Base-by-base conservation (phyloP, 2,329 filamentous ascomycete genomes). In the Plenodomus tracheiphilus region DNA sequence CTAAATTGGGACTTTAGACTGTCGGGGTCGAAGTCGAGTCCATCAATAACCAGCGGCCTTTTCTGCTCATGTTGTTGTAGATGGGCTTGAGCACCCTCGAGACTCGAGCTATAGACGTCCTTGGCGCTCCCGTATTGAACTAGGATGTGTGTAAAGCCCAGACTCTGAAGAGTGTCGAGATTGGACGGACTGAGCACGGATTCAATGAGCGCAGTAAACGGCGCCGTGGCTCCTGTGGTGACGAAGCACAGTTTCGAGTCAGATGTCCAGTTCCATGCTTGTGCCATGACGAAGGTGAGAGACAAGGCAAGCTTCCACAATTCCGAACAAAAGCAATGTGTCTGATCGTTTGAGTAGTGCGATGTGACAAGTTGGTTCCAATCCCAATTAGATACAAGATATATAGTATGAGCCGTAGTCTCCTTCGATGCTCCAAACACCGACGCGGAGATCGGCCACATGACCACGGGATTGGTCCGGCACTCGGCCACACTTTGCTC, bases 161-260 rank as follows among this genome's bases (percentile, higher is more conserved):
- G 71, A 2, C 74, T 64, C 10, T 70, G 65, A 11, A 97, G 80
- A 4, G 80, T 77, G 5, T 76, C 59, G 53, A 95, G 78, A 65
- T 94, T 92, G 0, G 71, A 61, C 0, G 80, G 74, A 16, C 79
- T 75, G 5, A 95, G 75, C 10, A 87, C 82, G 25, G 86, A 82
- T 37, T 80, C 74, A 47, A 96, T 81, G 2, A 99, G 82, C 6
- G 79, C 73, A 43, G 81, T 79, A 73, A 99, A 99, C 17, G 87
- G 83, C 15, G 92, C 91, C 0, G 93, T 99, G 5, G 94, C 93
- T 47, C 94, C 94, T 22, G 96, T 88, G 0, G 94, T 97, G 46
- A 97, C 87, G 58, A 99, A 89, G 69, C 89, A 94, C 44, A 76
- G 76, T 54, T 77, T 79, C 37, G 60, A 61, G 18, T 44, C 43